These are phyloP conservation scores for Haplographium delicatum DNA, from an alignment of 495 filamentous ascomycete species.

Conservation along the genomic window DNA sequence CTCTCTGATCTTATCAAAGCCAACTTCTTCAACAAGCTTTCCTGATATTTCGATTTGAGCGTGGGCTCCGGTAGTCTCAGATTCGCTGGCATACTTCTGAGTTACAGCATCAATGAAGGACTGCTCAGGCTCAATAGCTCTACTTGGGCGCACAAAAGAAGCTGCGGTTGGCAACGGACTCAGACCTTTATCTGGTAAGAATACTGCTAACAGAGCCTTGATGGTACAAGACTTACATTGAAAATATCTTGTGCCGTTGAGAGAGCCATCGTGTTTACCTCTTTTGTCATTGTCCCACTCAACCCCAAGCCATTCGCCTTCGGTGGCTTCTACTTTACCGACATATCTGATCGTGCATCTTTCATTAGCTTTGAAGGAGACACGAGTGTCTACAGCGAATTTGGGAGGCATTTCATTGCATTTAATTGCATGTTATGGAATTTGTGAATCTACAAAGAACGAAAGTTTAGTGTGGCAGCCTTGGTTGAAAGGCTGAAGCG, in stretches of 20 bases:
- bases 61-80: slow-evolving; percentile 22
- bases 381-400: slow-evolving; percentile 58
- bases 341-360: slow-evolving; percentile 84
- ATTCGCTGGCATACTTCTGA: slow-evolving; percentile 72
- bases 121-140: slow-evolving; percentile 57
- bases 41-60: slow-evolving; percentile 63
- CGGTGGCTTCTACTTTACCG: slow-evolving; percentile 68
- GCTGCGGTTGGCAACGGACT: slow-evolving; percentile 63
- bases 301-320: slow-evolving; percentile 84
- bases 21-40: slow-evolving; percentile 91
- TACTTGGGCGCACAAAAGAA: slow-evolving; percentile 79
- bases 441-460: not conserved
- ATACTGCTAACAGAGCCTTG: no score
- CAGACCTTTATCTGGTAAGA: slow-evolving; percentile 43
- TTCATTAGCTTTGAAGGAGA: slow-evolving; percentile 66
- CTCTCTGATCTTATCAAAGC: slow-evolving; percentile 86
- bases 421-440: not conserved
- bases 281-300: slow-evolving; percentile 88
- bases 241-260: slow-evolving; percentile 78
- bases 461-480: slow-evolving; percentile 2
- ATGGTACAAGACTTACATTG: slow-evolving; percentile 59
- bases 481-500: slow-evolving; percentile 20
- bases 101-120: slow-evolving; percentile 75
- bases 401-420: slow-evolving; percentile 26
- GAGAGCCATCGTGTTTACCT: slow-evolving; percentile 85